phyloP scores from a whole-genome alignment of 2,329 filamentous ascomycete species.

The Curvularia spicifera region DNA sequence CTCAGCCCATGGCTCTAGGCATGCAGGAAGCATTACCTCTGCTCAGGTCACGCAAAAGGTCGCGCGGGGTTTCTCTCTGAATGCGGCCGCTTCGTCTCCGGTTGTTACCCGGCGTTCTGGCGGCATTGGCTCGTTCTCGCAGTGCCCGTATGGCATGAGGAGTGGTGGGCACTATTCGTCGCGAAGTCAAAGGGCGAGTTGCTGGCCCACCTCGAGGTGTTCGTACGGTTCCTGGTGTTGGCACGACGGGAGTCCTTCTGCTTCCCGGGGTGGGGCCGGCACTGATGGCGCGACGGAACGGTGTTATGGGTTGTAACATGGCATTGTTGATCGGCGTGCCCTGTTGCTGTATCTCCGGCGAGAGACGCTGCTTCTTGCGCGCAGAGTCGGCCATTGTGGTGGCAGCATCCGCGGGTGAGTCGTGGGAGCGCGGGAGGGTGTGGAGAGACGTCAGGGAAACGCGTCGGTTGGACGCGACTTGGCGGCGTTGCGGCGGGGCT shows the following conservation, averaged over 20 bases:
- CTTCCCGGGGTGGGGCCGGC: constrained; percentile 43
- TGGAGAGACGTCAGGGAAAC: constrained; percentile 30
- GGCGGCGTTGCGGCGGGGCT: constrained; percentile 5
- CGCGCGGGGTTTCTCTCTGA: constrained; percentile 62
- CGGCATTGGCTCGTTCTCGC: constrained; percentile 58
- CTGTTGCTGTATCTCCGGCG: constrained; percentile 38
- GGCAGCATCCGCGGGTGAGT: constrained; percentile 13
- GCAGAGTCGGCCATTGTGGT: constrained; percentile 46
- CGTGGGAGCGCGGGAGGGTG: constrained; percentile 23
- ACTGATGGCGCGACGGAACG: constrained; percentile 45
- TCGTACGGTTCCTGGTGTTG: constrained; percentile 46
- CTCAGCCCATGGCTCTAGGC: constrained; percentile 1
- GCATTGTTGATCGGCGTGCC: constrained; percentile 33
- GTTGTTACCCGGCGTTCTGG: constrained; percentile 58
- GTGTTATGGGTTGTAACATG: constrained; percentile 38
- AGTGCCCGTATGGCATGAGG: constrained; percentile 63
- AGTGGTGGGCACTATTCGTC: constrained; percentile 57
- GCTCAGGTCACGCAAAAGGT: constrained; percentile 60
- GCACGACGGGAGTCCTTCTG: constrained; percentile 39
- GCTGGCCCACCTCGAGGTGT: constrained; percentile 45
- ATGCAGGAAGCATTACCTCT: constrained; percentile 49
- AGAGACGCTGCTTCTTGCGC: constrained; percentile 45
- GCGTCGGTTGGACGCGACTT: constrained; percentile 31
- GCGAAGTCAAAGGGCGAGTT: constrained; percentile 42
- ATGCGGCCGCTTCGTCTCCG: constrained; percentile 57